Evolutionary conservation across 164 flowering plant species (phyloP).

Genomic region (Brasenia schreberi): DNA sequence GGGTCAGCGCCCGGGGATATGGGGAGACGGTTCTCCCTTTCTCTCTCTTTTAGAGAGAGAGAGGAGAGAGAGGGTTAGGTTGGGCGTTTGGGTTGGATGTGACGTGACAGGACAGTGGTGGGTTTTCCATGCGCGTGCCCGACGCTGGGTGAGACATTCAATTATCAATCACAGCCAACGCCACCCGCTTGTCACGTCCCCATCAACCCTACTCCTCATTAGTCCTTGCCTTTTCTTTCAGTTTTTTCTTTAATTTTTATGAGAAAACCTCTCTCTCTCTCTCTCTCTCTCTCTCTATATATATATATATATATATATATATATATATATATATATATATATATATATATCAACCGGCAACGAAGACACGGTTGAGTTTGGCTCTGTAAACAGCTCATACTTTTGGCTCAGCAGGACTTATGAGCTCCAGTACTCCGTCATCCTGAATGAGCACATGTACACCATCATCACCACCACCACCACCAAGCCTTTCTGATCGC

Average conservation of each 20-base stretch:
- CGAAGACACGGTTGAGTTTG: too few species aligned
- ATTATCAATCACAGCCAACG: neutral
- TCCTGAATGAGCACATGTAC: too few species aligned
- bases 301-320: too few species aligned
- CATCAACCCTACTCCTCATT: neutral
- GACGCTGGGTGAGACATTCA: neutral
- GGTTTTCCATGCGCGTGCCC: neutral
- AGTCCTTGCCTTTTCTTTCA: neutral
- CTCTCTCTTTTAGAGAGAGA: neutral
- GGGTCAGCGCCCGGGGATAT: neutral
- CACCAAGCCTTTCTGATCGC: too few species aligned
- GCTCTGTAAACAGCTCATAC: too few species aligned
- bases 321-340: too few species aligned
- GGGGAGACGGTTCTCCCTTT: neutral
- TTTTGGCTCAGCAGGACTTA: too few species aligned
- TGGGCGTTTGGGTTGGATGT: neutral
- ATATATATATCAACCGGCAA: too few species aligned
- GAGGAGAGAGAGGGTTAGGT: neutral
- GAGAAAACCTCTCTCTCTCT: too few species aligned
- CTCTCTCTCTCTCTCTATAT: too few species aligned
- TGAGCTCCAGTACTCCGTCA: too few species aligned
- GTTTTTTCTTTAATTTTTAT: neutral
- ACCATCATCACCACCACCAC: too few species aligned
- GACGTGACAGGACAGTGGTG: neutral
- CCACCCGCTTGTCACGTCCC: neutral